Conservation (phyloP, 176 grass and related monocot genomes). For the Secale cereale region DNA sequence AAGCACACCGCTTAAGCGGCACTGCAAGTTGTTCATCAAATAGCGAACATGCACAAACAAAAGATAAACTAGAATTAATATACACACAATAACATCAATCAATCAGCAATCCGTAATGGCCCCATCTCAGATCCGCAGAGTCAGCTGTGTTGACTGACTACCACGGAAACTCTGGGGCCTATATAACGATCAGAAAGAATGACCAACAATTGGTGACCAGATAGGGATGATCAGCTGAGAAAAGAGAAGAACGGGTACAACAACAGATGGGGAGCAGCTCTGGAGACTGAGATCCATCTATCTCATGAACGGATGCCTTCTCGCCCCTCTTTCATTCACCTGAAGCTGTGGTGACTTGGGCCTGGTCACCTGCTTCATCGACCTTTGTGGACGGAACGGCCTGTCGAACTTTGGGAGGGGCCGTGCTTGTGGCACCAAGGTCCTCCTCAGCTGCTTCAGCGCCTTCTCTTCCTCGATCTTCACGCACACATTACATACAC, state of each 20-base stretch:
- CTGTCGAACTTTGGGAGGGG: constrained; percentile 83
- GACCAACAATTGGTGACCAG: background rate
- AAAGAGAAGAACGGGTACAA: background rate
- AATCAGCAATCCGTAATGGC: constrained; percentile 17
- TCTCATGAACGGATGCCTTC: constrained; percentile 64
- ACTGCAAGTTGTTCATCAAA: no score
- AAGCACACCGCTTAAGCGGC: no score
- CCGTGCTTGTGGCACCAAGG: constrained; percentile 81
- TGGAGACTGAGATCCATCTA: constrained; percentile 50
- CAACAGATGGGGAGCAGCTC: background rate
- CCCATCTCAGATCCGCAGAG: background rate
- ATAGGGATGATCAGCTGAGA: constrained; percentile 12
- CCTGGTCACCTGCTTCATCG: constrained; percentile 63
- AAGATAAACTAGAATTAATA: background rate
- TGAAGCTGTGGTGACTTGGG: constrained; percentile 66
- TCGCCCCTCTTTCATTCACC: constrained; percentile 56
- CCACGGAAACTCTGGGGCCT: background rate
- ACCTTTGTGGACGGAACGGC: constrained; percentile 86
- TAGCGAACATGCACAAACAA: background rate
- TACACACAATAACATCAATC: background rate
- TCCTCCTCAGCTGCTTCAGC: constrained; percentile 80
- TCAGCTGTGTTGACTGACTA: constrained; percentile 41
- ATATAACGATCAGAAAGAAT: constrained; percentile 33
- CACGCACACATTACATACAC: constrained; percentile 10
- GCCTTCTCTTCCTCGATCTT: constrained; percentile 99